Percentiles rank a stretch among this genome's conserved stretches.
Evolutionary conservation across 176 grass and related monocot genomes (phyloP).

Genomic region (Aechmea fasciata): DNA sequence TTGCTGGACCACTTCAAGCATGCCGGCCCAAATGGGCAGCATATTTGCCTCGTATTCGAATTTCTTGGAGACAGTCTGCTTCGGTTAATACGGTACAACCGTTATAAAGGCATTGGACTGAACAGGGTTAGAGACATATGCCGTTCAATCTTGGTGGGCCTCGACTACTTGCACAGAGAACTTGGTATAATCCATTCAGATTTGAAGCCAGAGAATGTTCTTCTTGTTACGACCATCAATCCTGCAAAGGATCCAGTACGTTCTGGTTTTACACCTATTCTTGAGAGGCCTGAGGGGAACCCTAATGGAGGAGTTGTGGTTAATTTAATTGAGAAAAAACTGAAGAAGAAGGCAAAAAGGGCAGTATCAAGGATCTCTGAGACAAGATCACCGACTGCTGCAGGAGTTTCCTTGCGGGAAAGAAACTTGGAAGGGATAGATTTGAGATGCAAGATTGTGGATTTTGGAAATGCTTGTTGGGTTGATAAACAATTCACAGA

Average conservation of each 20-base stretch:
- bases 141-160: conserved; percentile 78
- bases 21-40: conserved; percentile 80
- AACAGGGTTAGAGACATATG: conserved; percentile 61
- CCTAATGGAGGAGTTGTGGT: conserved; percentile 45
- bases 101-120: conserved; percentile 84
- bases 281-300: conserved; percentile 76
- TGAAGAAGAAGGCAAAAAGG: conserved; percentile 79
- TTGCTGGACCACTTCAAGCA: conserved; percentile 95
- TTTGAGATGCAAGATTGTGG: conserved; percentile 90
- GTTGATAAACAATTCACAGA: conserved; percentile 79
- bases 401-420: conserved; percentile 31
- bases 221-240: conserved; percentile 84
- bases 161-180: conserved; percentile 85
- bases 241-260: conserved; percentile 78
- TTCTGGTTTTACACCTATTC: conserved; percentile 60
- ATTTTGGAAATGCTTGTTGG: conserved; percentile 98
- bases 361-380: conserved; percentile 82
- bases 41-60: conserved; percentile 87
- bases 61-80: conserved; percentile 97
- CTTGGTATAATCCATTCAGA: conserved; percentile 92
- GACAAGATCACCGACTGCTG: conserved; percentile 57
- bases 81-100: conserved; percentile 79
- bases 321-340: conserved; percentile 68
- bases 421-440: conserved; percentile 87
- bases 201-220: conserved; percentile 86